Conservation (phyloP, 2,329 filamentous ascomycete species). For the Colletotrichum theobromicola region DNA sequence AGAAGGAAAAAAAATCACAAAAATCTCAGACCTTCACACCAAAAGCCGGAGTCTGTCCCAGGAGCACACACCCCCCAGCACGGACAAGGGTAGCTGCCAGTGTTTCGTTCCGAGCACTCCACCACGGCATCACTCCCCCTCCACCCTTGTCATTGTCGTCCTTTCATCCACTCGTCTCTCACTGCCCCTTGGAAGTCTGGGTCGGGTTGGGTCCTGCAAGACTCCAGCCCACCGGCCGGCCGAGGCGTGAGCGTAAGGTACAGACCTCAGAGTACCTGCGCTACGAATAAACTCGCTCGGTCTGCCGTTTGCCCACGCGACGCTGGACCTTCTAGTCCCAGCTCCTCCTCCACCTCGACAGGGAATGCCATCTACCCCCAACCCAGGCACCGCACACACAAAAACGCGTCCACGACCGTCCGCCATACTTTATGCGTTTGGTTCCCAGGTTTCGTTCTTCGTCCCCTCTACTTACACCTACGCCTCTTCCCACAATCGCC, state of each 20-base stretch:
- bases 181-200: not conserved
- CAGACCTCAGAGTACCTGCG: not conserved
- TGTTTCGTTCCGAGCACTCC: conserved; percentile 23
- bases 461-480: conserved; percentile 18
- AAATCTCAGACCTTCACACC: conserved; percentile 2
- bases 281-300: conserved; percentile 22
- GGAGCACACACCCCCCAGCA: conserved; percentile 18
- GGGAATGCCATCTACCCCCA: conserved; percentile 19
- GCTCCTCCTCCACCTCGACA: conserved; percentile 8
- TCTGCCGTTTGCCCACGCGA: conserved; percentile 22
- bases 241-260: conserved; percentile 19
- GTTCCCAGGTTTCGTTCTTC: conserved; percentile 19
- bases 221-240: not conserved
- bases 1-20: not conserved
- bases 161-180: conserved; percentile 8
- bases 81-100: conserved; percentile 23
- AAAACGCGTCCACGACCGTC: conserved; percentile 20
- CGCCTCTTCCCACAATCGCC: conserved; percentile 5
- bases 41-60: conserved; percentile 10
- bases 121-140: conserved; percentile 9
- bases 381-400: conserved; percentile 18
- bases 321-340: conserved; percentile 8
- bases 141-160: conserved; percentile 12
- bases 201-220: not conserved
- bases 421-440: conserved; percentile 21